Conservation (phyloP, 2,329 filamentous ascomycete genomes). For the Fusarium pseudonygamai region DNA sequence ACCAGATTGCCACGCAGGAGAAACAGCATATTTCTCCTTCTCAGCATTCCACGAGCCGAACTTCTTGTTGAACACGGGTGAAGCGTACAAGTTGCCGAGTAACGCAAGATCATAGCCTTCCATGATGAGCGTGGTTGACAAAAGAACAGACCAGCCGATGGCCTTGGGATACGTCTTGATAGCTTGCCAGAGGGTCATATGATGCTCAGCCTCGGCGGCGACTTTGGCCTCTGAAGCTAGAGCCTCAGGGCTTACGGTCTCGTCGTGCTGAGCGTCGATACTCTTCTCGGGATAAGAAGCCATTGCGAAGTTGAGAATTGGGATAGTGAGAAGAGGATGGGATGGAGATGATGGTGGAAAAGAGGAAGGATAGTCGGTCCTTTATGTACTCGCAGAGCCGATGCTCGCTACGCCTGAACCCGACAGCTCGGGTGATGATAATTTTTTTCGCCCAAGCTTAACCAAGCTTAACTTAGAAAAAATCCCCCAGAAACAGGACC, state of each 20-base stretch:
- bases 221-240: constrained; percentile 52
- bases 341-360: background rate
- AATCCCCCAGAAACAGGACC: constrained; percentile 2
- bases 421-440: background rate
- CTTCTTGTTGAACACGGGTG: constrained; percentile 55
- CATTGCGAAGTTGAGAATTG: constrained; percentile 30
- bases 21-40: constrained; percentile 56
- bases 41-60: constrained; percentile 53
- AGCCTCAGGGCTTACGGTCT: constrained; percentile 33
- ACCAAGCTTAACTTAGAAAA: background rate
- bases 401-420: background rate
- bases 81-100: constrained; percentile 60
- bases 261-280: constrained; percentile 40
- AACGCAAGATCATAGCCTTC: constrained; percentile 63
- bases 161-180: constrained; percentile 57
- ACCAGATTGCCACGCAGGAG: constrained; percentile 66
- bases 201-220: constrained; percentile 53
- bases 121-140: constrained; percentile 60
- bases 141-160: constrained; percentile 57
- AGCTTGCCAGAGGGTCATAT: constrained; percentile 53
- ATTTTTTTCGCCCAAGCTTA: background rate
- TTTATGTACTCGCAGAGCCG: constrained; percentile 18
- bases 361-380: background rate
- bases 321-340: background rate
- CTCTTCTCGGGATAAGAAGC: constrained; percentile 34